Evolutionary conservation across 2,329 filamentous ascomycete species (phyloP), one percentile per base, ranked within the genome.

Genomic region (Neoarthrinium moseri): DNA sequence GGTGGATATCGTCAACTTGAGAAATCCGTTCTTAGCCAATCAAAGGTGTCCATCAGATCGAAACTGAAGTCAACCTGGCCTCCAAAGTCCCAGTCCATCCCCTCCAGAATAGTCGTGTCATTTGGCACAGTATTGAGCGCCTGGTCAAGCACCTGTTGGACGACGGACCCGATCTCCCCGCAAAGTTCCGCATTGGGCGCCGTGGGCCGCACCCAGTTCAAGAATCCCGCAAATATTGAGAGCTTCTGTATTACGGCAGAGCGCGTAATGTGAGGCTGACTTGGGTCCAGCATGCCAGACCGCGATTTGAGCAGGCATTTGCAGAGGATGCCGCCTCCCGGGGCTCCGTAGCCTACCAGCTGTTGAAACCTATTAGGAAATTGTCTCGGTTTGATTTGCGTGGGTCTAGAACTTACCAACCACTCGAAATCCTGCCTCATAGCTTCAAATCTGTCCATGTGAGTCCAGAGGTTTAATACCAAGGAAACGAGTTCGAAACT

Each of bases 231-330:
- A 0, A 79, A 60, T 1, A 78, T 68, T 47, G 71, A 75, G 2
- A 79, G 63, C 44, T 78, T 73, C 51, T 78, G 74, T 26, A 78
- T 70, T 7, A 78, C 73, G 32, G 66, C 69, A 0, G 73, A 76
- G 1, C 72, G 66, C 3, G 68, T 74, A 8, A 77, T 59, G 12
- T 59, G 56, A 11, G 63, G 52, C 26, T 61, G 57, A 22, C 57
- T 57, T 1, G 60, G 63, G 24, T 69, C 62, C 3, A 61, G 53
- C 40, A 62, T 59, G 27, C 55, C 56, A 15, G 66, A 57, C 0
- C 68, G 69, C 13, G 73, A 70, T 23, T 70, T 70, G 0, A 78
- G 62, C 2, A 78, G 62, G 43, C 78, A 74, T 13, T 74, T 66
- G 45, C 74, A 78, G 4, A 78, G 64, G 10, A 78, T 73, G 0